Conservation (phyloP, 2,329 filamentous ascomycete genomes). For the Aspergillus intermedius region DNA sequence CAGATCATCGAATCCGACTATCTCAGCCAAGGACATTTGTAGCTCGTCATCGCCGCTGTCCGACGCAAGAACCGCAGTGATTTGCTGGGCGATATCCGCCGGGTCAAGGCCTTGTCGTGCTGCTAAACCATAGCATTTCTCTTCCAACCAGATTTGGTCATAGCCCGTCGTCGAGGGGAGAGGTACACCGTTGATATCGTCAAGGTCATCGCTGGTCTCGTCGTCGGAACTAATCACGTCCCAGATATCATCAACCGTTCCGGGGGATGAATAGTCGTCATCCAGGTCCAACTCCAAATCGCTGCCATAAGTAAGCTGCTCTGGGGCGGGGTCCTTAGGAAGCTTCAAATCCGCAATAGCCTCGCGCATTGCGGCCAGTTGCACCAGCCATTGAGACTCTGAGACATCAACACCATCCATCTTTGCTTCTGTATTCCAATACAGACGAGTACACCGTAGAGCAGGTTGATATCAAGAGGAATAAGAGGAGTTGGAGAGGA, state of each 20-base stretch:
- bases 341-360: constrained; percentile 69
- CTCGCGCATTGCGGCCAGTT: constrained; percentile 78
- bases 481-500: background rate
- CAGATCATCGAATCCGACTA: constrained; percentile 87
- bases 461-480: background rate
- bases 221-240: constrained; percentile 76
- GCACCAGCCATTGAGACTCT: constrained; percentile 70
- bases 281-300: constrained; percentile 54
- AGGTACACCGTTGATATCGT: constrained; percentile 44
- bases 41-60: constrained; percentile 72
- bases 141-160: constrained; percentile 63
- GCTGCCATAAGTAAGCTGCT: constrained; percentile 43
- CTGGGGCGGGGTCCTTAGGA: constrained; percentile 42
- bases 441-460: too few species aligned
- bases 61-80: constrained; percentile 66
- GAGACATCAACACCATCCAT: background rate
- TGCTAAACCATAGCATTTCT: constrained; percentile 62
- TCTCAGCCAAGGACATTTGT: constrained; percentile 82
- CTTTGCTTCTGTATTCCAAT: background rate
- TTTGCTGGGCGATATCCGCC: constrained; percentile 67
- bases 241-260: constrained; percentile 76
- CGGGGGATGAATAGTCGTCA: constrained; percentile 55
- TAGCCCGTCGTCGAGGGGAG: constrained; percentile 36
- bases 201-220: constrained; percentile 59
- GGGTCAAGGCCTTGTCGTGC: constrained; percentile 59